phyloP scores from a whole-genome alignment of 805 yeast species.

The Lipomyces spencermartinsiae region DNA sequence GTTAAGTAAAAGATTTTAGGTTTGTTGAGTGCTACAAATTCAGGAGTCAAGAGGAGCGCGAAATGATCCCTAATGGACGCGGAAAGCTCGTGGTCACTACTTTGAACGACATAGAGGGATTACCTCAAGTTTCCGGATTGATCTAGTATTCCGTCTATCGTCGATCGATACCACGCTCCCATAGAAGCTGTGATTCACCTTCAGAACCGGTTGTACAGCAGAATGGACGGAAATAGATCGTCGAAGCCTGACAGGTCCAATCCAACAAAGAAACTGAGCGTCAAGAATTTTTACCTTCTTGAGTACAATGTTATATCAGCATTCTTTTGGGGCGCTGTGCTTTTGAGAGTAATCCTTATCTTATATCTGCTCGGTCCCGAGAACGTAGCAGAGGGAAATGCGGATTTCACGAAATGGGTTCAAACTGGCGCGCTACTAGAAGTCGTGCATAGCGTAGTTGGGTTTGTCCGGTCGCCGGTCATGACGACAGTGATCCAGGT shows the following conservation, averaged over 20 bases:
- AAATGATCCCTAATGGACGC: too few species aligned
- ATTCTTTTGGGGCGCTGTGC: conserved; percentile 59
- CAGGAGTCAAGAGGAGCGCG: too few species aligned
- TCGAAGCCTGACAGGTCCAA: background rate
- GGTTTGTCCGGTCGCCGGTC: conserved; percentile 78
- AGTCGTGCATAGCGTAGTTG: conserved; percentile 70
- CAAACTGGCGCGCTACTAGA: conserved; percentile 85
- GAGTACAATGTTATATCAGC: conserved; percentile 62
- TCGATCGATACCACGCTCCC: background rate
- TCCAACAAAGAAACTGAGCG: background rate
- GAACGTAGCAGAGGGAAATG: conserved; percentile 63
- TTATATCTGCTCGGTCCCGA: conserved; percentile 66
- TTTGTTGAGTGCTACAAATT: too few species aligned
- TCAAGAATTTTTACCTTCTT: conserved; percentile 46
- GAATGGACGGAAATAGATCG: background rate
- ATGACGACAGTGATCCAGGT: conserved; percentile 88
- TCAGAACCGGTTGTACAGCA: background rate
- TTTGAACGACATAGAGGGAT: too few species aligned
- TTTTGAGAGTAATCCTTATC: conserved; percentile 53
- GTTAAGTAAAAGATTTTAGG: too few species aligned
- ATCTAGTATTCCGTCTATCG: background rate
- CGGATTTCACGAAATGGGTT: conserved; percentile 62
- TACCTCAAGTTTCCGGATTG: background rate
- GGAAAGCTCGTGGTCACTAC: too few species aligned
- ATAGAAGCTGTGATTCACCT: background rate